Base-by-base conservation (phyloP, 768 basidiomycete genomes). In the Phanerodontia chrysosporium region DNA sequence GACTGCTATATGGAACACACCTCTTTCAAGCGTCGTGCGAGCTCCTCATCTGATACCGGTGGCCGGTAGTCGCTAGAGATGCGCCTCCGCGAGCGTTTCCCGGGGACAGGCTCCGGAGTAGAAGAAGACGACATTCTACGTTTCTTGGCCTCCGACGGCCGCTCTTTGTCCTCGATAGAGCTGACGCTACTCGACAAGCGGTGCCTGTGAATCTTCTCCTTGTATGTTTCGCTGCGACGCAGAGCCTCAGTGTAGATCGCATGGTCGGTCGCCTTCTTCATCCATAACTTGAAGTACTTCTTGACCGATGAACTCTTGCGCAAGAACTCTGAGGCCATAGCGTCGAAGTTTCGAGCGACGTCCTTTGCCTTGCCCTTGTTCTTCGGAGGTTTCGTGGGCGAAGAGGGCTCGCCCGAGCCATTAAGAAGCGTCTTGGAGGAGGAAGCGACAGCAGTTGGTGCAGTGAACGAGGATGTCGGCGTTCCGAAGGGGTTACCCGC, bases 11-110 rank as follows among this genome's bases (percentile, higher is more conserved):
- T n/a, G 52, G 1, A 28, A 66, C 72, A 69, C 66, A 89, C 90
- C 83, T 89, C 83, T 77, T 83, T 83, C 65, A 89, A 80, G 57
- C 86, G 78, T 68, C 70, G 78, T 14, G 82, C 85, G 52, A 90
- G 76, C 32, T 83, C 84, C 60, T 85, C 85, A 58, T 89, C 89
- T 16, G 81, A 85, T 57, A 78, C 70, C 18, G 83, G 83, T 7
- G 79, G 74, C 45, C 73, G 74, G 60, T 84, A 86, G 51, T 80
- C 78, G 42, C 65, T 60, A 3, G 75, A 76, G 21, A 73, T 62
- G 6, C 77, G 75, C 27, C 72, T 60, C 4, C 78, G 74, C 22
- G 68, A 69, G n/a, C 78, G 73, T 45, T 67, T 73, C 49, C 62
- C 70, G 24, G 66, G 55, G 2, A 67, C 59, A 0, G 49, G 32